These are phyloP conservation scores for Coemansia sp. DNA, from an alignment of 371 early-diverging fungal species.

Conservation along the genomic window DNA sequence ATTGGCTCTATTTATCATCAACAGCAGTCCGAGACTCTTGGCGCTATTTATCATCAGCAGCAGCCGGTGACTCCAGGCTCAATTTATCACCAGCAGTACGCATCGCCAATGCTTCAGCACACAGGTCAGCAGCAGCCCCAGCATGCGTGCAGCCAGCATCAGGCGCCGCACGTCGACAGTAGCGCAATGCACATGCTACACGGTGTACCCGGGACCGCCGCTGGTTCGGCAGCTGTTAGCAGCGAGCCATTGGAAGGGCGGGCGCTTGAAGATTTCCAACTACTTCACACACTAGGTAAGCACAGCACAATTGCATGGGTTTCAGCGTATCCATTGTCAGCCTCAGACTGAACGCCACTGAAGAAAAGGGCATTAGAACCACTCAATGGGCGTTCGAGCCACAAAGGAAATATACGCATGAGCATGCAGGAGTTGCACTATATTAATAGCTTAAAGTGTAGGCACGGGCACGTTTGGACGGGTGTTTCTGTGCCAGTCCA, in stretches of 20 bases:
- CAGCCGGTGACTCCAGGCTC: constrained; percentile 11
- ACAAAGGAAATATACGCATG: background rate
- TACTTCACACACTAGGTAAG: constrained; percentile 69
- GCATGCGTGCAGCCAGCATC: constrained; percentile 16
- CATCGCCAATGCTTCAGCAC: constrained; percentile 1
- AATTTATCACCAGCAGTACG: constrained; percentile 3
- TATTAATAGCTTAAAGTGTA: constrained; percentile 41
- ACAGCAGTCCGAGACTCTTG: too few species aligned
- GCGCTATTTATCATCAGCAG: background rate
- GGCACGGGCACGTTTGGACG: constrained; percentile 94
- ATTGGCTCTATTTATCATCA: too few species aligned
- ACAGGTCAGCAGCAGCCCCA: constrained; percentile 11
- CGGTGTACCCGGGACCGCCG: background rate
- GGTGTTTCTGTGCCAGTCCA: constrained; percentile 76
- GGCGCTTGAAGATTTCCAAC: constrained; percentile 58
- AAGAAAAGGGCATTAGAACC: background rate
- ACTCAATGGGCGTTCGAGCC: background rate
- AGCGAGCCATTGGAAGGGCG: constrained; percentile 32
- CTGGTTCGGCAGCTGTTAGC: background rate
- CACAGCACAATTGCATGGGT: too few species aligned
- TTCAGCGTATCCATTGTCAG: background rate
- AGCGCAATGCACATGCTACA: background rate
- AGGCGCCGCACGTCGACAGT: constrained; percentile 4
- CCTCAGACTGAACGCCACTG: background rate
- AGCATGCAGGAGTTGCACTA: background rate